Conservation (phyloP, 2,329 filamentous ascomycete genomes). For the Phialophora macrospora region DNA sequence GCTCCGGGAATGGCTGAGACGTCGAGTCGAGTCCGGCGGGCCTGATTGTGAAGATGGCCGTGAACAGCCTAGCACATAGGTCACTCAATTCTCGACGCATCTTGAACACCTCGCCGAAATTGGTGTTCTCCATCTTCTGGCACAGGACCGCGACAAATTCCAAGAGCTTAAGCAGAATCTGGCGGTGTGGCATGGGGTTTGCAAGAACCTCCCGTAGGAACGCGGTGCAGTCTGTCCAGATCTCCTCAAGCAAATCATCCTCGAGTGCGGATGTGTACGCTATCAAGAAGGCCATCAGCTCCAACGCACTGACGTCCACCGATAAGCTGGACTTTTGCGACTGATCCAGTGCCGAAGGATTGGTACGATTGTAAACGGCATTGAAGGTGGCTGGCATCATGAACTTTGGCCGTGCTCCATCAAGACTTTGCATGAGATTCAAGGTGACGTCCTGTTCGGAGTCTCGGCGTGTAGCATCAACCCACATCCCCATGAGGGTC, state of each 20-base stretch:
- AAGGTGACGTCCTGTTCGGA: conserved; percentile 67
- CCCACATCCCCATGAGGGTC: conserved; percentile 86
- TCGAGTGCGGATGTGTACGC: conserved; percentile 89
- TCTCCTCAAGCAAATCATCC: conserved; percentile 97
- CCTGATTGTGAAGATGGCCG: conserved; percentile 91
- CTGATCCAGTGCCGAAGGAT: conserved; percentile 77
- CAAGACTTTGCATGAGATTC: conserved; percentile 85
- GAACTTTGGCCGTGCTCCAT: conserved; percentile 87
- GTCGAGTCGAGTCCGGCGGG: conserved; percentile 71
- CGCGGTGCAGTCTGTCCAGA: conserved; percentile 91
- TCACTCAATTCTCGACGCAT: conserved; percentile 92
- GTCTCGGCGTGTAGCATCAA: conserved; percentile 52
- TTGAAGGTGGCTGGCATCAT: conserved; percentile 95
- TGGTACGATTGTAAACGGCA: conserved; percentile 91
- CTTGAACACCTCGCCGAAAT: conserved; percentile 89
- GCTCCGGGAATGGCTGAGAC: conserved; percentile 33
- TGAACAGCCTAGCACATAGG: conserved; percentile 82
- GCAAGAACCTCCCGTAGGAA: conserved; percentile 88
- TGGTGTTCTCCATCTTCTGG: conserved; percentile 96
- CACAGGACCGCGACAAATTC: conserved; percentile 89
- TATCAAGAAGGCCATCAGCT: conserved; percentile 85
- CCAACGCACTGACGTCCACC: conserved; percentile 78
- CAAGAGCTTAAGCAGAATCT: conserved; percentile 81
- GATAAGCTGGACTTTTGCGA: conserved; percentile 85
- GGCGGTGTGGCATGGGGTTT: conserved; percentile 93